Conservation (phyloP, 345 rosid genomes). For the Acer yangbiense region DNA sequence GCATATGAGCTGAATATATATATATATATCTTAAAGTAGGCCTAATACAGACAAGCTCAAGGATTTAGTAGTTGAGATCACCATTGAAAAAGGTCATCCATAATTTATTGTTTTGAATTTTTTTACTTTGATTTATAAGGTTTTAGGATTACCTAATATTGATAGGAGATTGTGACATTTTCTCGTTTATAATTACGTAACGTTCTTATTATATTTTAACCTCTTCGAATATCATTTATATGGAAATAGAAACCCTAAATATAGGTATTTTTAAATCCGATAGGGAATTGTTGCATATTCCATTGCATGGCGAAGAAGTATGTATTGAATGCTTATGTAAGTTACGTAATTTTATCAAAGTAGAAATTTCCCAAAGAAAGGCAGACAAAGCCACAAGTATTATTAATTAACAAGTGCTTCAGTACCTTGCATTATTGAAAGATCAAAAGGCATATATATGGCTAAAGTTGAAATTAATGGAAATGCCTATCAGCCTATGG, state of each 20-base stretch:
- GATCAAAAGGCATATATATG: not conserved
- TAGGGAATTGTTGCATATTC: not conserved
- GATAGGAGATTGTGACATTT: not conserved
- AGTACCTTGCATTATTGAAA: not conserved
- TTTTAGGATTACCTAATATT: no score
- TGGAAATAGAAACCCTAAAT: no score
- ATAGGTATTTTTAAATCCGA: no score
- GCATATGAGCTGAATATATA: not conserved
- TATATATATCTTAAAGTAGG: not conserved
- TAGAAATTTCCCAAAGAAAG: not conserved
- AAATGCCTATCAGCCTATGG: no score
- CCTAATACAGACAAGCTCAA: not conserved
- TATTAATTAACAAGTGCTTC: no score
- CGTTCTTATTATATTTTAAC: not conserved
- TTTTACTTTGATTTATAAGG: not conserved
- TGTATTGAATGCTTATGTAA: no score
- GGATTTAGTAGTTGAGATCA: not conserved
- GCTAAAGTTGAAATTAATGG: not conserved
- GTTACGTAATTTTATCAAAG: not conserved
- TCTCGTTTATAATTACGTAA: not conserved
- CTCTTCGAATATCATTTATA: not conserved
- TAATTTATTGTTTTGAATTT: not conserved
- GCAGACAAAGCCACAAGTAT: not conserved
- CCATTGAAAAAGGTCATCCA: not conserved
- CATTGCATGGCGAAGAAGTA: no score